Evolutionary conservation across 1,284 basidiomycete species (phyloP).

Genomic region (Trametes polyzona): DNA sequence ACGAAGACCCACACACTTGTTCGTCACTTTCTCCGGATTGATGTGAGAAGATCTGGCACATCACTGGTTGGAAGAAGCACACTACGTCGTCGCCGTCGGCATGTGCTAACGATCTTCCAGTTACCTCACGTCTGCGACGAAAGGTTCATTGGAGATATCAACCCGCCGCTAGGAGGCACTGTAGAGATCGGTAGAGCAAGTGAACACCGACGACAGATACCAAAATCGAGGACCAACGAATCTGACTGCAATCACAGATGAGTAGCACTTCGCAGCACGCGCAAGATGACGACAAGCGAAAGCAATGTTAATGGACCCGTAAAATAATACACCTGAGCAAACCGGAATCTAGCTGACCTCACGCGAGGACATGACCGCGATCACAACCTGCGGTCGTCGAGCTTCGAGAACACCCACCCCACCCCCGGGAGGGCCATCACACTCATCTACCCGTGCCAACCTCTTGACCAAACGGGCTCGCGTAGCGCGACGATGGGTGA

Average conservation of each 20-base stretch:
- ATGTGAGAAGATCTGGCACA: too few relatives aligned
- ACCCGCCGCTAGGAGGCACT: too few relatives aligned
- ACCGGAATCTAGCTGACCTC: constrained; percentile 21
- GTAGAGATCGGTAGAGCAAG: too few relatives aligned
- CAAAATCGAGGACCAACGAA: too few relatives aligned
- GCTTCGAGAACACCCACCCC: not conserved
- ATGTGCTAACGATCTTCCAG: too few relatives aligned
- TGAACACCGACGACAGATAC: too few relatives aligned
- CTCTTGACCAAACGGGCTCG: not conserved
- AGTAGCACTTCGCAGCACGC: not conserved
- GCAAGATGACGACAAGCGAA: not conserved
- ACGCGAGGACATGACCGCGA: constrained; percentile 12
- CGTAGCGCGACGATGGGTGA: not conserved
- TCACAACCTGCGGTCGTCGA: not conserved
- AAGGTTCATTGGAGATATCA: too few relatives aligned
- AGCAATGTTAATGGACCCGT: constrained; percentile 9
- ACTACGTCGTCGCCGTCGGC: too few relatives aligned
- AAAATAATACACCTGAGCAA: constrained; percentile 20
- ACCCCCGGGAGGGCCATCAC: constrained; percentile 4
- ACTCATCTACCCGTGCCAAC: not conserved
- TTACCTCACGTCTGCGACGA: too few relatives aligned
- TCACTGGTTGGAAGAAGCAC: too few relatives aligned
- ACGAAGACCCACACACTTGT: too few relatives aligned
- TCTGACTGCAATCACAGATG: not conserved
- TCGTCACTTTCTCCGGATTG: too few relatives aligned